A percentile compares a stretch with the other conserved stretches of the same genome.
Conservation (phyloP, 2,329 filamentous ascomycete species). For the Colletotrichum simmondsii region DNA sequence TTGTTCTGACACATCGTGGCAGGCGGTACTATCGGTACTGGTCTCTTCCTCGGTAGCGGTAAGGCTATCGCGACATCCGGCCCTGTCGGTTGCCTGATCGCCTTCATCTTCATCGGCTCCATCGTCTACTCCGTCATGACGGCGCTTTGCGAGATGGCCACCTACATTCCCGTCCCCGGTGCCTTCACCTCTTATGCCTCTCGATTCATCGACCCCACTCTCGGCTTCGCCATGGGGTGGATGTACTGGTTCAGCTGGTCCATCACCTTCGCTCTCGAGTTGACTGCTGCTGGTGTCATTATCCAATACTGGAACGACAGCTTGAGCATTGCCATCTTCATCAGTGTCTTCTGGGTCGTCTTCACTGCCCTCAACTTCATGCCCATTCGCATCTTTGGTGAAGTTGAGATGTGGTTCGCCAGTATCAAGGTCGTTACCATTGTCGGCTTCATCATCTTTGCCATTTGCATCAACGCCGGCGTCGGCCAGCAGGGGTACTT, state of each 20-base stretch:
- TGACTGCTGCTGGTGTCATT: slow-evolving; percentile 78
- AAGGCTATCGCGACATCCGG: slow-evolving; percentile 71
- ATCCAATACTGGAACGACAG: slow-evolving; percentile 78
- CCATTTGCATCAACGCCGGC: slow-evolving; percentile 79
- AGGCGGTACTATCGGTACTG: slow-evolving; percentile 75
- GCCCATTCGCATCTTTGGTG: slow-evolving; percentile 78
- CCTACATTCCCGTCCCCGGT: slow-evolving; percentile 80
- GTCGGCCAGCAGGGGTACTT: slow-evolving; percentile 76
- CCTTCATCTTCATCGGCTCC: slow-evolving; percentile 75
- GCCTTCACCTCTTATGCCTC: slow-evolving; percentile 82
- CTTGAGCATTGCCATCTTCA: slow-evolving; percentile 77
- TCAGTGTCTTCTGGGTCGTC: slow-evolving; percentile 77
- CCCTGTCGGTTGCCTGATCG: slow-evolving; percentile 74
- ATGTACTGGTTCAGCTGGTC: slow-evolving; percentile 86
- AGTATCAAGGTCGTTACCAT: slow-evolving; percentile 82
- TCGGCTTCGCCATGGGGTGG: slow-evolving; percentile 85
- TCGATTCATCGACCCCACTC: slow-evolving; percentile 77
- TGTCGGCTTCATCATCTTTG: slow-evolving; percentile 80
- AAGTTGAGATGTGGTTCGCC: slow-evolving; percentile 83
- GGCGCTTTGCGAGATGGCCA: slow-evolving; percentile 77
- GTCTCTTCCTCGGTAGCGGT: slow-evolving; percentile 77
- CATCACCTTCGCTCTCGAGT: slow-evolving; percentile 78
- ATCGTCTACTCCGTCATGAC: slow-evolving; percentile 83
- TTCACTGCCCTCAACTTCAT: slow-evolving; percentile 78
- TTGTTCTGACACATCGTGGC: slow-evolving; percentile 2